Evolutionary conservation across 1,284 basidiomycete species (phyloP).

Genomic region (Fistulina hepatica): DNA sequence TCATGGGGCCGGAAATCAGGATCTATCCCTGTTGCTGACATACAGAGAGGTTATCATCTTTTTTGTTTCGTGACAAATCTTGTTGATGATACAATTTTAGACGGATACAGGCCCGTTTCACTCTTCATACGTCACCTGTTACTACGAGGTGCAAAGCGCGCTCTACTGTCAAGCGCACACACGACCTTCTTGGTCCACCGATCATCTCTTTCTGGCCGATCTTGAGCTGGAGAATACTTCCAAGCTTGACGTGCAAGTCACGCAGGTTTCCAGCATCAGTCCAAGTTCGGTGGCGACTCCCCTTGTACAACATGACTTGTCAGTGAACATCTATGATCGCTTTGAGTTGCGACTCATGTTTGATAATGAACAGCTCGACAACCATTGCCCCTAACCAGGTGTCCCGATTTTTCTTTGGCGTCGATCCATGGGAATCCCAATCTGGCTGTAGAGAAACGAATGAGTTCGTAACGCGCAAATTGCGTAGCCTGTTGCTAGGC

Average conservation of each 20-base stretch:
- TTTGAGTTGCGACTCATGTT: slow-evolving; percentile 4
- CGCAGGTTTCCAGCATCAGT: slow-evolving; percentile 51
- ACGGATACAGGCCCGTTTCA: slow-evolving; percentile 38
- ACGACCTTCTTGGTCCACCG: slow-evolving; percentile 36
- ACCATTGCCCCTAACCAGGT: slow-evolving; percentile 40
- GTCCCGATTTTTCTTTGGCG: slow-evolving; percentile 34
- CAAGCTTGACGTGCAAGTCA: slow-evolving; percentile 33
- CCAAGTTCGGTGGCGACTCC: slow-evolving; percentile 48
- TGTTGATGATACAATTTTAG: slow-evolving; percentile 24
- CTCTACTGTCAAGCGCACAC: slow-evolving; percentile 39
- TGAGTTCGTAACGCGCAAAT: slow-evolving; percentile 40
- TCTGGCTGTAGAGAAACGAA: slow-evolving; percentile 30
- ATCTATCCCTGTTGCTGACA: slow-evolving; percentile 51
- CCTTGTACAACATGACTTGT: slow-evolving; percentile 30
- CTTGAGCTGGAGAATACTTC: slow-evolving; percentile 47
- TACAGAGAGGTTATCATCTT: slow-evolving; percentile 51
- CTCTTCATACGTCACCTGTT: slow-evolving; percentile 41
- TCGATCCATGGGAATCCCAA: slow-evolving; percentile 29
- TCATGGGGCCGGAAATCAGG: slow-evolving; percentile 33
- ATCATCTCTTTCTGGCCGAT: slow-evolving; percentile 43
- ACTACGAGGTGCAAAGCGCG: slow-evolving; percentile 47
- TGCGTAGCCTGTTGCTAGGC: slow-evolving; percentile 47
- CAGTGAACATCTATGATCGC: slow-evolving; percentile 19
- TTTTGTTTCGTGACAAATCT: background rate
- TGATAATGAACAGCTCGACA: slow-evolving; percentile 26